These are phyloP conservation scores for Myxozyma monticola DNA, from an alignment of 805 yeast genomes.

Conservation along the genomic window DNA sequence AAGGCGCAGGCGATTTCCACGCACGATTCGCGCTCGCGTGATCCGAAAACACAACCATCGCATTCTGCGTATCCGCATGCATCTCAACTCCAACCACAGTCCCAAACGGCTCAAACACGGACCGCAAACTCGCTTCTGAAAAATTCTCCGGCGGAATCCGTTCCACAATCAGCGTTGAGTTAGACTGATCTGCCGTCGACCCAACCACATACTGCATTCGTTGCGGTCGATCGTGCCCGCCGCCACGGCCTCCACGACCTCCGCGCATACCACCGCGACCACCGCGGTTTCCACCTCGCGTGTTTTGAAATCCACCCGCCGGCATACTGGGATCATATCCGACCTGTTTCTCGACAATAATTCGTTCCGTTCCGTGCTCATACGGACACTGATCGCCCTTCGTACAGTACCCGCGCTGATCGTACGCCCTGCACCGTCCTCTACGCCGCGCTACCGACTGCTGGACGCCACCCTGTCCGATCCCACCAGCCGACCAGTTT, in stretches of 20 bases:
- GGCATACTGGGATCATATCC: not conserved
- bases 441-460: constrained; percentile 3
- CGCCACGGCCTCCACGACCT: constrained; percentile 8
- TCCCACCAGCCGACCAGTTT: not conserved
- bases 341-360: constrained; percentile 14
- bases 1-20: constrained; percentile 47
- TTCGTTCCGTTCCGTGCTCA: constrained; percentile 28
- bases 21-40: constrained; percentile 47
- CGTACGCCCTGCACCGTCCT: constrained; percentile 26
- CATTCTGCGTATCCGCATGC: constrained; percentile 31
- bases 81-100: constrained; percentile 38
- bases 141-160: constrained; percentile 48
- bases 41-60: constrained; percentile 44
- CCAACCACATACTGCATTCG: constrained; percentile 7
- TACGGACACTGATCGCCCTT: constrained; percentile 31
- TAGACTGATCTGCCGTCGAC: constrained; percentile 30
- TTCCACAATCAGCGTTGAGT: constrained; percentile 44
- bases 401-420: constrained; percentile 28
- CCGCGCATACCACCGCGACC: constrained; percentile 17
- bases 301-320: constrained; percentile 6
- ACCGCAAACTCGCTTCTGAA: constrained; percentile 38
- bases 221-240: constrained; percentile 3
- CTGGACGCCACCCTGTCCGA: not conserved
- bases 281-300: constrained; percentile 20
- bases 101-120: constrained; percentile 48